These are phyloP conservation scores for Pichia sp. DNA, from an alignment of 1,139 yeast species.

Conservation along the genomic window DNA sequence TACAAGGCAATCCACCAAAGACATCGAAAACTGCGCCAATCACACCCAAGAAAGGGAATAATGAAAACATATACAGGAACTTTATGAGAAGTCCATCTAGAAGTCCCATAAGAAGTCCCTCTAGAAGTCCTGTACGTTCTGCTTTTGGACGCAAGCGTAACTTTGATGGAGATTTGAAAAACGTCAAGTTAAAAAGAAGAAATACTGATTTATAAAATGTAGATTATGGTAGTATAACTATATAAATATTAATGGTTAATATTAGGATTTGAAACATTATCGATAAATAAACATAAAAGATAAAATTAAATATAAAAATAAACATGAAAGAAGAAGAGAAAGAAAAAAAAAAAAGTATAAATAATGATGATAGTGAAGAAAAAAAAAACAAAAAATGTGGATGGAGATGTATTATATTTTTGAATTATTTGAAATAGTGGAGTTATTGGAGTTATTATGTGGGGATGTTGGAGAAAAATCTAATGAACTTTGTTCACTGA, in stretches of 20 bases:
- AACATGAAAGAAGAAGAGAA: no score
- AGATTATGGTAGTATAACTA: not conserved
- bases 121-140: not conserved
- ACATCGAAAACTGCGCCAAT: not conserved
- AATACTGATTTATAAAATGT: not conserved
- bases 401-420: no score
- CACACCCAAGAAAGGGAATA: not conserved
- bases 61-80: not conserved
- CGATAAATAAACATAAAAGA: no score
- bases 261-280: no score
- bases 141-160: constrained; percentile 10
- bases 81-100: not conserved
- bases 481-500: constrained; percentile 14
- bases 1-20: no score
- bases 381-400: no score
- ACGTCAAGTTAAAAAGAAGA: not conserved
- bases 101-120: not conserved
- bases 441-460: not conserved
- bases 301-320: no score
- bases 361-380: no score
- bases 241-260: no score
- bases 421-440: not conserved
- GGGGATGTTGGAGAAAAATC: not conserved
- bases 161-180: not conserved
- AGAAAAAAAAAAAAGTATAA: not conserved